A percentile compares a stretch with the other conserved stretches of the same genome.
Conservation (phyloP, 2,329 filamentous ascomycete genomes). For the Pseudogymnoascus sp. region DNA sequence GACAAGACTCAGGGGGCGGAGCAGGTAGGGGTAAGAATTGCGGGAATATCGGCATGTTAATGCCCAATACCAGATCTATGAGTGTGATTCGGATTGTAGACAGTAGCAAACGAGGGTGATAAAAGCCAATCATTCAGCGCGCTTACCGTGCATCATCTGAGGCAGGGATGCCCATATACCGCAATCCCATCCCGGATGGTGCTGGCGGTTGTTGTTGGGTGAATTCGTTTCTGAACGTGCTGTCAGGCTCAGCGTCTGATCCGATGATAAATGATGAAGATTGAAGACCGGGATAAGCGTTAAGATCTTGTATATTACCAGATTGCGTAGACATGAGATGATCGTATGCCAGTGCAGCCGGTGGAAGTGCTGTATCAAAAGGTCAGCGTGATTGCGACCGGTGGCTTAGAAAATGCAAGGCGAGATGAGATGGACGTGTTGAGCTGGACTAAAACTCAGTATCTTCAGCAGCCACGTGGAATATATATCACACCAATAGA, state of each 20-base stretch:
- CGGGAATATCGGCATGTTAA: slow-evolving; percentile 5
- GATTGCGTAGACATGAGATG: slow-evolving; percentile 32
- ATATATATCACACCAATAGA: slow-evolving; percentile 4
- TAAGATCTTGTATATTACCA: slow-evolving; percentile 29
- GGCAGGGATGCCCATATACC: slow-evolving; percentile 27
- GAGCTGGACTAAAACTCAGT: not conserved
- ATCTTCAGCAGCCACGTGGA: not conserved
- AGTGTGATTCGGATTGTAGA: slow-evolving; percentile 2
- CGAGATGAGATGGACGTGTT: slow-evolving; percentile 8
- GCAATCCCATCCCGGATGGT: slow-evolving; percentile 29
- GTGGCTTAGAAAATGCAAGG: slow-evolving; percentile 6
- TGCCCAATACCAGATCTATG: slow-evolving; percentile 2
- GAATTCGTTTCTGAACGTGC: slow-evolving; percentile 28
- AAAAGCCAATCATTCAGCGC: not conserved
- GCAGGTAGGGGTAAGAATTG: not conserved
- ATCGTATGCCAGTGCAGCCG: slow-evolving; percentile 22
- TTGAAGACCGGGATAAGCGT: slow-evolving; percentile 25
- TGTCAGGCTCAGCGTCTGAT: slow-evolving; percentile 29
- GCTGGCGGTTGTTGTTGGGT: slow-evolving; percentile 17
- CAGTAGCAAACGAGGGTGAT: slow-evolving; percentile 1
- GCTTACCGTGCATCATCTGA: slow-evolving; percentile 32
- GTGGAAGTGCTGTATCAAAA: slow-evolving; percentile 21
- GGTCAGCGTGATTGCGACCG: slow-evolving; percentile 16
- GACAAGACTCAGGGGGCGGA: not conserved
- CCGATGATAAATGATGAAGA: slow-evolving; percentile 28